phyloP scores from a whole-genome alignment of 306 rosid species.

The Dryas octopetala region DNA sequence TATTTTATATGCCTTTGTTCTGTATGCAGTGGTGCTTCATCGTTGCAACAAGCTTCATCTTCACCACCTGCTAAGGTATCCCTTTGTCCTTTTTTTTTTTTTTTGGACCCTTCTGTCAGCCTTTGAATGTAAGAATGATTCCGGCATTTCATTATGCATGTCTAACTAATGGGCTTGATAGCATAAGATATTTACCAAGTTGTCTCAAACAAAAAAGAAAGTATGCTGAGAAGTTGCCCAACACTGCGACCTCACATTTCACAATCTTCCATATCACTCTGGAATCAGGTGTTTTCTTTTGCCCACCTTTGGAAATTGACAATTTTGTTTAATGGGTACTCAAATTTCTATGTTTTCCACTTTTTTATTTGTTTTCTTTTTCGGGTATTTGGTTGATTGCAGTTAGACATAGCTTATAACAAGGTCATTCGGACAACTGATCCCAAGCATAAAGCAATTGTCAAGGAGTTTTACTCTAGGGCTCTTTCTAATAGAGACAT shows the following conservation, averaged over 20 bases:
- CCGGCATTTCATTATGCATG: neutral
- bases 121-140: neutral
- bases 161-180: no score
- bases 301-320: constrained; percentile 12
- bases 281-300: constrained; percentile 64
- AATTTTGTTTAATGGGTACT: neutral
- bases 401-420: constrained; percentile 85
- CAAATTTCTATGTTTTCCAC: neutral
- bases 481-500: constrained; percentile 88
- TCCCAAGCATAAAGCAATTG: constrained; percentile 81
- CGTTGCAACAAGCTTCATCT: constrained; percentile 62
- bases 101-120: neutral
- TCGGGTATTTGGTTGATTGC: constrained; percentile 27
- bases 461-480: constrained; percentile 86
- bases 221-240: constrained; percentile 27
- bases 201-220: neutral
- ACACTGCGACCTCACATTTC: constrained; percentile 84
- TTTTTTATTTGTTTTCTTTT: neutral
- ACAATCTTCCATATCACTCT: constrained; percentile 63
- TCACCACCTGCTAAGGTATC: constrained; percentile 69
- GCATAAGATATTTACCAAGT: neutral
- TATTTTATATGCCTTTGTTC: constrained; percentile 14
- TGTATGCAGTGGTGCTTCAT: constrained; percentile 45
- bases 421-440: constrained; percentile 91
- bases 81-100: neutral